phyloP scores from a whole-genome alignment of 306 rosid genomes.

The Geum urbanum region DNA sequence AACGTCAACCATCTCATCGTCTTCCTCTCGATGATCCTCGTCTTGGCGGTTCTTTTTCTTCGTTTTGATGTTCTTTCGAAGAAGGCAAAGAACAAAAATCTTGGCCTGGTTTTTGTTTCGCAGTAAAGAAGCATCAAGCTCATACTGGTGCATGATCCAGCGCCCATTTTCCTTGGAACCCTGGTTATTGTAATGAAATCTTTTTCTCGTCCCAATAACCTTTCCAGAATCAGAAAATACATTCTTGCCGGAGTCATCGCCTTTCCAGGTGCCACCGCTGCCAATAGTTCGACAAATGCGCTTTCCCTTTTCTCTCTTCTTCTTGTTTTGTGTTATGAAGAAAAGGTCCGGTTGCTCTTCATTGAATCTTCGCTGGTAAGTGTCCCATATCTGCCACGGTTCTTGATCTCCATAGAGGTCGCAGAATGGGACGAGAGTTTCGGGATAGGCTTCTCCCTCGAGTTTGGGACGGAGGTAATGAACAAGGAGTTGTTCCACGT shows the following conservation, averaged over 20 bases:
- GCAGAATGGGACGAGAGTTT: neutral
- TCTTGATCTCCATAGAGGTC: neutral
- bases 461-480: neutral
- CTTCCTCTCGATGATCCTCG: neutral
- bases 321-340: neutral
- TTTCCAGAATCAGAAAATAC: neutral
- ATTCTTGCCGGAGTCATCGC: neutral
- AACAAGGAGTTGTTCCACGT: neutral
- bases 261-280: neutral
- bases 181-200: neutral
- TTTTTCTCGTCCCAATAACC: neutral
- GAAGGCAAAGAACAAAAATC: neutral
- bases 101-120: neutral
- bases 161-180: neutral
- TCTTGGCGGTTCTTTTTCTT: neutral
- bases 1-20: neutral
- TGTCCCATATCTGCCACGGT: neutral
- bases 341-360: neutral
- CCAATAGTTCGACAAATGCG: neutral
- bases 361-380: neutral
- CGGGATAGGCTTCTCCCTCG: neutral
- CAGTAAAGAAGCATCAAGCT: neutral
- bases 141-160: conserved; percentile 5
- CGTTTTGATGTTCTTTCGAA: neutral
- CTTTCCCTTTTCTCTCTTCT: neutral